A percentile compares a stretch with the other conserved stretches of the same genome.
phyloP scores from a whole-genome alignment of 2,329 filamentous ascomycete species.

The Penicillium sp. region DNA sequence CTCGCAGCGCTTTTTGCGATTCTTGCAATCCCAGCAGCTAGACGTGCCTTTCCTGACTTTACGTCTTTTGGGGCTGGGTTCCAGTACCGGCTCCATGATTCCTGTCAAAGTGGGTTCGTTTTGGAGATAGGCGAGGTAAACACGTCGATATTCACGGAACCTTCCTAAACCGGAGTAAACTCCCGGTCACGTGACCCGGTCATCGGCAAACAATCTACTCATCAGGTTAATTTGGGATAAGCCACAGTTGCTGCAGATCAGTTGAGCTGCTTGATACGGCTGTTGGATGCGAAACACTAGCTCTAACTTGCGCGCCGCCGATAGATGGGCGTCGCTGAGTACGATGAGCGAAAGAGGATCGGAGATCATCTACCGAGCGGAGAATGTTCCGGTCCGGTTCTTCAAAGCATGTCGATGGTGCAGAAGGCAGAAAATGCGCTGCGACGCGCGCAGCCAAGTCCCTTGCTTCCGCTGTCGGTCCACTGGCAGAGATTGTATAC shows the following conservation, averaged over 20 bases:
- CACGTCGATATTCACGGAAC: neutral
- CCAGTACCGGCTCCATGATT: neutral
- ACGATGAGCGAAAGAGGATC: constrained; percentile 30
- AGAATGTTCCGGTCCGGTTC: constrained; percentile 33
- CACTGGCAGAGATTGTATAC: constrained; percentile 35
- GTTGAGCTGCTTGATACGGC: neutral
- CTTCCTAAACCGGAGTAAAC: neutral
- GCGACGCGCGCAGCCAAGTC: constrained; percentile 37
- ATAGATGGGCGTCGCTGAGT: neutral
- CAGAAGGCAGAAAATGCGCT: constrained; percentile 39
- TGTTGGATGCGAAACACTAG: neutral
- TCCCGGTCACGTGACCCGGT: neutral
- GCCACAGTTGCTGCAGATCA: neutral
- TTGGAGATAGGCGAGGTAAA: neutral
- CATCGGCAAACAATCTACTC: neutral
- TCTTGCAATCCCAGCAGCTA: constrained; percentile 63
- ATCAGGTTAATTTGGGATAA: neutral
- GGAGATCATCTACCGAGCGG: constrained; percentile 32
- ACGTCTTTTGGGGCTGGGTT: constrained; percentile 38
- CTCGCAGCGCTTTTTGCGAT: constrained; percentile 56
- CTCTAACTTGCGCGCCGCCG: neutral
- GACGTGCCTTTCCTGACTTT: constrained; percentile 58
- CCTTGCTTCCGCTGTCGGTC: constrained; percentile 39
- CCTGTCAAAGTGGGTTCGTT: neutral
- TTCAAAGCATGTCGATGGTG: constrained; percentile 42